Evolutionary conservation across 2,329 filamentous ascomycete genomes (phyloP).

Genomic region (Fusarium sp.): DNA sequence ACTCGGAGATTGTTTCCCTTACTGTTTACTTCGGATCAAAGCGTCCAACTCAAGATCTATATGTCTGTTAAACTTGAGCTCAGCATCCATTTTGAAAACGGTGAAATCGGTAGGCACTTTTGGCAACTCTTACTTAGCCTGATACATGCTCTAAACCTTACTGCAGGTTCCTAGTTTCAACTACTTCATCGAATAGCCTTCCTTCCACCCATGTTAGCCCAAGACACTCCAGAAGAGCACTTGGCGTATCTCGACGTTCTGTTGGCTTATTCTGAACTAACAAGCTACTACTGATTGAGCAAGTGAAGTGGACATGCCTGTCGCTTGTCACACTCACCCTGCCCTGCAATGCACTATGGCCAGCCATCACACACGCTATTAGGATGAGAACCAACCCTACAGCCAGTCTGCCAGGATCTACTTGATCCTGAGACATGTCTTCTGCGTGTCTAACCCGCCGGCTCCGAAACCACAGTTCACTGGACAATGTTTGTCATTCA

Average conservation of each 20-base stretch:
- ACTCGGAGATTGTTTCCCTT: not conserved
- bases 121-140: not conserved
- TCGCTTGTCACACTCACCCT: slow-evolving; percentile 17
- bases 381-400: slow-evolving; percentile 15
- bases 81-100: not conserved
- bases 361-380: slow-evolving; percentile 29
- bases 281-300: slow-evolving; percentile 25
- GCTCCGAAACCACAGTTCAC: slow-evolving; percentile 21
- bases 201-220: slow-evolving; percentile 1
- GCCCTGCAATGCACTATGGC: slow-evolving; percentile 25
- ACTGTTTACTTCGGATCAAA: not conserved
- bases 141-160: slow-evolving; percentile 11
- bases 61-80: not conserved
- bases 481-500: not conserved
- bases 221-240: not conserved
- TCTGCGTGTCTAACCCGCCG: slow-evolving; percentile 9
- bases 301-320: slow-evolving; percentile 5
- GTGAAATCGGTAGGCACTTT: slow-evolving; percentile 7
- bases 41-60: not conserved
- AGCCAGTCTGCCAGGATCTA: not conserved
- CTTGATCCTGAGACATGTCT: slow-evolving; percentile 27
- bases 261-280: not conserved
- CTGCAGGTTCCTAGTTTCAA: not conserved
- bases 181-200: slow-evolving; percentile 10
- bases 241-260: slow-evolving; percentile 7